Conservation (phyloP, 2,329 filamentous ascomycete species). For the Furcasterigmium furcatum region DNA sequence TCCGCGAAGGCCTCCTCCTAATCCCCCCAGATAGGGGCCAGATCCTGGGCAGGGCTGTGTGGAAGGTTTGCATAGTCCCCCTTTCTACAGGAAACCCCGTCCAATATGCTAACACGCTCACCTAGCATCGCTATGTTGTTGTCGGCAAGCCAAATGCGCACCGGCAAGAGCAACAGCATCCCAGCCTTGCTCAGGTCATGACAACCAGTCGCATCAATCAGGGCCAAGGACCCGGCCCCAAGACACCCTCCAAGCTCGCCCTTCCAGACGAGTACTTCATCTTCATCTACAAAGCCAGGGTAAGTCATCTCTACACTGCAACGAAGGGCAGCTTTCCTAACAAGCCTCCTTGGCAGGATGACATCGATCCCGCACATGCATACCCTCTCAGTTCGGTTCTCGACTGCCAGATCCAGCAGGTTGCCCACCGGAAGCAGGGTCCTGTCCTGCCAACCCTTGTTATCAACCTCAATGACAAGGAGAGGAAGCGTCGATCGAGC, state of each 20-base stretch:
- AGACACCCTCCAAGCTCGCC: constrained; percentile 11
- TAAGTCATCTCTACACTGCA: constrained; percentile 17
- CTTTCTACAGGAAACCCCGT: background rate
- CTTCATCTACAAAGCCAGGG: constrained; percentile 55
- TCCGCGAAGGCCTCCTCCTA: constrained; percentile 42
- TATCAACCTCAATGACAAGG: constrained; percentile 55
- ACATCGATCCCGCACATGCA: constrained; percentile 51
- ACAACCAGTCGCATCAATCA: constrained; percentile 34
- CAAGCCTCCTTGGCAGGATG: constrained; percentile 34
- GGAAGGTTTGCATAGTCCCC: constrained; percentile 41
- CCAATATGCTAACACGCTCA: background rate
- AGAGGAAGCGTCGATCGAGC: constrained; percentile 63
- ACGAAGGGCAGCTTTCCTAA: background rate
- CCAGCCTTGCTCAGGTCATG: constrained; percentile 33
- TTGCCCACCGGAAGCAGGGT: constrained; percentile 60
- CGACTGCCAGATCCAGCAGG: constrained; percentile 56
- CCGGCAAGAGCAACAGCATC: constrained; percentile 24
- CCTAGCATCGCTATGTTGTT: constrained; percentile 56
- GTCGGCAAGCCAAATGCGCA: constrained; percentile 38
- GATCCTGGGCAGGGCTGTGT: constrained; percentile 46
- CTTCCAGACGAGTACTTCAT: constrained; percentile 41
- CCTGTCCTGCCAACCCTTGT: constrained; percentile 57
- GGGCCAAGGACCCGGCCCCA: constrained; percentile 28
- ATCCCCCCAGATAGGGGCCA: constrained; percentile 48
- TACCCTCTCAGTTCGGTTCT: constrained; percentile 48